Evolutionary conservation across 169 alveolate genomes (phyloP).

Genomic region (Plasmodium malariae): DNA sequence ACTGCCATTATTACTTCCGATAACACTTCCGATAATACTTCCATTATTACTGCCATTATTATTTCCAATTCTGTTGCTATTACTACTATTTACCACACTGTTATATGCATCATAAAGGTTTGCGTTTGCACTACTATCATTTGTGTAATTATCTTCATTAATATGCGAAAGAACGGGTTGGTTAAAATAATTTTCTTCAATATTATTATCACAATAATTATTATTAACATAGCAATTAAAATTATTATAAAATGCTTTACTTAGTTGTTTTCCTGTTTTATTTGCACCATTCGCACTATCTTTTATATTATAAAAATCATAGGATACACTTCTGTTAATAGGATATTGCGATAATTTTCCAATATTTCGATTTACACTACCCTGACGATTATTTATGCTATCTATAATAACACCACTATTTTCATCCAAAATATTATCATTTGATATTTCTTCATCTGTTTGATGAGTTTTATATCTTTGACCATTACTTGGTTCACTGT

Average conservation of each 20-base stretch:
- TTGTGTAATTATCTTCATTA: not conserved
- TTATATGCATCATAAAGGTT: not conserved
- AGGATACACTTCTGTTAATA: not conserved
- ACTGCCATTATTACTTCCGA: conserved; percentile 1
- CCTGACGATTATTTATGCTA: conserved; percentile 29
- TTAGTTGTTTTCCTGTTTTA: not conserved
- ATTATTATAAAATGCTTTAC: conserved; percentile 39
- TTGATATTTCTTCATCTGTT: conserved; percentile 8
- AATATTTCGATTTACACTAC: not conserved
- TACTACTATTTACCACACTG: not conserved
- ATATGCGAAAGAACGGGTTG: not conserved
- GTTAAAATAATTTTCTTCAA: conserved; percentile 14
- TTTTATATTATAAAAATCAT: conserved; percentile 19
- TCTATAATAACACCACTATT: conserved; percentile 3
- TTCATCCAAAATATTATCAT: conserved; percentile 6
- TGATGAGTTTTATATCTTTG: conserved; percentile 9
- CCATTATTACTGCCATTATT: not conserved
- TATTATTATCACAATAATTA: conserved; percentile 20
- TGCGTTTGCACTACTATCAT: not conserved
- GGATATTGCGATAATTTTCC: conserved; percentile 7
- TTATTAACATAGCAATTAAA: conserved; percentile 10
- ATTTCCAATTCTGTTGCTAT: not conserved
- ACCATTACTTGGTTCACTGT: not conserved
- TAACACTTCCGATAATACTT: no score
- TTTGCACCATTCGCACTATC: conserved; percentile 16